phyloP scores from a whole-genome alignment of 495 filamentous ascomycete genomes.

The Melanomma pulvis-pyrius region DNA sequence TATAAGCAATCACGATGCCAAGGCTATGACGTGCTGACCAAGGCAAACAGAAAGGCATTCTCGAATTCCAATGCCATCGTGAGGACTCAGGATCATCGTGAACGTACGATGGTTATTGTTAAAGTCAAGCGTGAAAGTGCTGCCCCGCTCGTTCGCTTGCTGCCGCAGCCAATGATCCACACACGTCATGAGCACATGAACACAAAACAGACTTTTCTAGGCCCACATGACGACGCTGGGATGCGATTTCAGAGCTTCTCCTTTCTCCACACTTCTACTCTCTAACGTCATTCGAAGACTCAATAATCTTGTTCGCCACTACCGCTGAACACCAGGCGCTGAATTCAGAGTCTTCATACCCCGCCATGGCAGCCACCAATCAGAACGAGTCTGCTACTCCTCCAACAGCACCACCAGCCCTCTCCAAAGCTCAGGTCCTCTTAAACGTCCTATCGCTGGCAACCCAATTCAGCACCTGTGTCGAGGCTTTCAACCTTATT shows the following conservation, averaged over 20 bases:
- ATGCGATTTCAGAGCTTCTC: background rate
- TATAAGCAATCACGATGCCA: too few relatives aligned
- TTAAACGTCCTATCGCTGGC: constrained; percentile 40
- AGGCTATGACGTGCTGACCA: too few relatives aligned
- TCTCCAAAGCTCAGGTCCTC: constrained; percentile 38
- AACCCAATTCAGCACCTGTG: constrained; percentile 45
- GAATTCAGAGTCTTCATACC: constrained; percentile 4
- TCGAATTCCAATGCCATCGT: too few relatives aligned
- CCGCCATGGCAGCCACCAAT: constrained; percentile 18
- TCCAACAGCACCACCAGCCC: constrained; percentile 9
- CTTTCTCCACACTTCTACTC: background rate
- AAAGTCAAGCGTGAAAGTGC: background rate
- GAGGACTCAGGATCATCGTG: background rate
- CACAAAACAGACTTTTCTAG: constrained; percentile 18
- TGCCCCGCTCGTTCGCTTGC: constrained; percentile 30
- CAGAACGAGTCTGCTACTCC: constrained; percentile 11
- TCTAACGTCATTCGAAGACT: too few relatives aligned
- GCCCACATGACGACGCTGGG: background rate
- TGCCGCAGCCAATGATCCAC: constrained; percentile 1
- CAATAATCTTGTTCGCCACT: too few relatives aligned
- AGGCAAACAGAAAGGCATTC: too few relatives aligned
- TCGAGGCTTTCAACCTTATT: constrained; percentile 45
- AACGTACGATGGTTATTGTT: background rate
- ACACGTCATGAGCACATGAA: constrained; percentile 34
- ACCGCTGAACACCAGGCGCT: background rate